Percentiles rank a stretch among this genome's conserved stretches.
Evolutionary conservation across 768 basidiomycete genomes (phyloP).

Genomic region (Boletus subcaerulescens): DNA sequence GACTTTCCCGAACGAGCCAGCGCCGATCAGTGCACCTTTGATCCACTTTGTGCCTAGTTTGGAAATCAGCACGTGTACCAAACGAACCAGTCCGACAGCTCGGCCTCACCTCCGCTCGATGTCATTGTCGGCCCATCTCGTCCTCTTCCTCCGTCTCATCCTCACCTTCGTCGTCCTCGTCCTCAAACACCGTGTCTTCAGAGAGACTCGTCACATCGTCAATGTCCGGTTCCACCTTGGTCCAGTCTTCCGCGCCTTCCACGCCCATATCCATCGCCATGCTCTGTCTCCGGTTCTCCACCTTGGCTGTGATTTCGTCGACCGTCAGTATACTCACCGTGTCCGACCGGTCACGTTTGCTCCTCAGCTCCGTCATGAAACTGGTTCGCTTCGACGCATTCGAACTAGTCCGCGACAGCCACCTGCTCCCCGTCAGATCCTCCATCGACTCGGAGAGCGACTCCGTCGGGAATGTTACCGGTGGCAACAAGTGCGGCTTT

Average conservation of each 20-base stretch:
- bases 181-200: slow-evolving; percentile 45
- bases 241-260: slow-evolving; percentile 68
- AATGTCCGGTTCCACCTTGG: slow-evolving; percentile 56
- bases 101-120: slow-evolving; percentile 48
- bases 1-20: slow-evolving; percentile 93
- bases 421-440: slow-evolving; percentile 39
- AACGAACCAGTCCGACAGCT: slow-evolving; percentile 2
- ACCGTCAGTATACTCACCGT: slow-evolving; percentile 92
- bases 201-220: slow-evolving; percentile 48
- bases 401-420: slow-evolving; percentile 46
- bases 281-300: slow-evolving; percentile 65
- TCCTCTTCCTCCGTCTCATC: slow-evolving; percentile 47
- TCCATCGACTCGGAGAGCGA: slow-evolving; percentile 79
- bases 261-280: slow-evolving; percentile 42
- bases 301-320: slow-evolving; percentile 96
- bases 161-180: slow-evolving; percentile 42
- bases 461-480: slow-evolving; percentile 74
- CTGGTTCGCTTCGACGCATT: slow-evolving; percentile 63
- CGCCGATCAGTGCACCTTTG: slow-evolving; percentile 92
- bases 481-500: slow-evolving; percentile 65
- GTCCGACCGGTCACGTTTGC: slow-evolving; percentile 80
- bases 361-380: slow-evolving; percentile 77
- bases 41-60: slow-evolving; percentile 87
- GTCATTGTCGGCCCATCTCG: slow-evolving; percentile 49
- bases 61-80: slow-evolving; percentile 1